Base-by-base conservation (phyloP, 1,139 yeast genomes). In the Yamadazyma jaroonii region DNA sequence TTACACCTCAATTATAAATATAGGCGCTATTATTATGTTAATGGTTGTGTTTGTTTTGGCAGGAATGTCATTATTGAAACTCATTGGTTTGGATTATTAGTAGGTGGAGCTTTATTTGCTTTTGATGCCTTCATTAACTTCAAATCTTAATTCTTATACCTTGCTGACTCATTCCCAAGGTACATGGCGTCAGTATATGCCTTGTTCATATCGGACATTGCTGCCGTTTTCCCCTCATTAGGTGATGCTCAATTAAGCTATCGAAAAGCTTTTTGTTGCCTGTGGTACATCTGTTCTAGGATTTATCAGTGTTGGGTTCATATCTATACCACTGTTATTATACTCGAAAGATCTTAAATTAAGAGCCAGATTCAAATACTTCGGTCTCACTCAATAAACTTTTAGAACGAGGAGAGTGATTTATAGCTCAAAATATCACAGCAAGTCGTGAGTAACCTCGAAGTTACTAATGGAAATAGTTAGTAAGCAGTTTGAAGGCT, bases 221-320 rank as follows among this genome's bases (percentile, higher is more conserved):
- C 81, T 0, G 79, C 79, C 26, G 75, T 74, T 4, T 81, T 81
- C 66, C 86, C 87, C 31, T 59, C 81, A 34, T 79, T 81, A 50
- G 84, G 81, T 4, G 54, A 60, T 34, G 66, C 72, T 54, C 29
- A 73, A 74, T 47, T 54, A 76, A 37, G 67, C 64, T 2, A 66
- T 70, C 8, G 47, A 62, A 1, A 67, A 63, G 33, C 77, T 63
- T 49, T 80, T 81, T 3, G 79, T 76, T 9, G 84, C 68, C 0
- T 75, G 77, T 77, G 84, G 82, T 2, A 62, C 75, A 2, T 62
- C 75, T 9, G 48, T 78, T 12, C 50, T 78, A 37, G 81, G 71
- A 0, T 67, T 69, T 37, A 53, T 77, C 31, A 49, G 71, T 3
- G 39, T 66, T 23, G 60, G 47, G 4, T 4, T 17, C 6, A 17